Percentiles rank a stretch among this genome's conserved stretches.
Evolutionary conservation across 2,329 filamentous ascomycete genomes (phyloP).

Genomic region (Calonectria hongkongensis): DNA sequence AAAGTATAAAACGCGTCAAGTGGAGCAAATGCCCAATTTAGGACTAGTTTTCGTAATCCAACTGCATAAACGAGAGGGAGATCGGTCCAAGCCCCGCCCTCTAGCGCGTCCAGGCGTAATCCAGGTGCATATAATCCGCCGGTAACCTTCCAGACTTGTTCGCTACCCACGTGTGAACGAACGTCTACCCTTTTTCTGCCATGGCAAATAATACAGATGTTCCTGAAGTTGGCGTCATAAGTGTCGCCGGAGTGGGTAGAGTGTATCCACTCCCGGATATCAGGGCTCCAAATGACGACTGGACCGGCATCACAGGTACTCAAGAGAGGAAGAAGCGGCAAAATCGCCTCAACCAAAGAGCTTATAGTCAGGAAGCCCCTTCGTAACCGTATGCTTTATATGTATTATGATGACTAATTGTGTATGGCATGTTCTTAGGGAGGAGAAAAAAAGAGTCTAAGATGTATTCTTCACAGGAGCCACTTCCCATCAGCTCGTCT

Average conservation of each 20-base stretch:
- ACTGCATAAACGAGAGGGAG: background rate
- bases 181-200: background rate
- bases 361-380: constrained; percentile 19
- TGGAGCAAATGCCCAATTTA: background rate
- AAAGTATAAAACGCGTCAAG: constrained; percentile 7
- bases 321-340: constrained; percentile 34
- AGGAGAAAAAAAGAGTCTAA: constrained; percentile 1
- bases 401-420: background rate
- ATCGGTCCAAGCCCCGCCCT: background rate
- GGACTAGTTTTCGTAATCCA: constrained; percentile 5
- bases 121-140: constrained; percentile 24
- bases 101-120: constrained; percentile 4
- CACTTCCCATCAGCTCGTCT: background rate
- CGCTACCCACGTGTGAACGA: background rate
- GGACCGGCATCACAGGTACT: constrained; percentile 28
- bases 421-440: background rate
- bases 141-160: background rate
- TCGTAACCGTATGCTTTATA: background rate
- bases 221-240: background rate
- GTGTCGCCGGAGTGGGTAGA: too few species aligned
- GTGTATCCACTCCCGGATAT: background rate
- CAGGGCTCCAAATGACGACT: constrained; percentile 20
- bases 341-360: constrained; percentile 38
- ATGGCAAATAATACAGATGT: background rate
- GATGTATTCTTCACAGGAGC: background rate